Evolutionary conservation across 306 rosid species (phyloP).

Genomic region (Begonia peltatifolia): DNA sequence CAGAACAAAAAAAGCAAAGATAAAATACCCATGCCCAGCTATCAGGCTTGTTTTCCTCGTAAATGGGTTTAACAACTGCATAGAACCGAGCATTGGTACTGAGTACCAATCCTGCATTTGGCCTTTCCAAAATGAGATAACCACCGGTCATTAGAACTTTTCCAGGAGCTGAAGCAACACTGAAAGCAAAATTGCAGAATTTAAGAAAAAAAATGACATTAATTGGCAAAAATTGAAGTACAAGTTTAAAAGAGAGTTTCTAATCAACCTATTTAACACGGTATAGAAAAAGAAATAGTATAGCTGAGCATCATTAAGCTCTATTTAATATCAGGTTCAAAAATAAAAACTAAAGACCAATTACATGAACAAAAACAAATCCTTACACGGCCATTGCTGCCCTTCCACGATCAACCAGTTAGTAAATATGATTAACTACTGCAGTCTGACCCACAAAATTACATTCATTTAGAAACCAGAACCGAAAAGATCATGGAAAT

Average conservation of each 20-base stretch:
- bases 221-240: too few species aligned
- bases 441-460: too few species aligned
- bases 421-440: too few species aligned
- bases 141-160: conserved; percentile 73
- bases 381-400: conserved; percentile 6
- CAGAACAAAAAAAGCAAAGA: conserved; percentile 5
- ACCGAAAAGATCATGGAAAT: too few species aligned
- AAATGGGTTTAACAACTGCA: conserved; percentile 56
- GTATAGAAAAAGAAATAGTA: too few species aligned
- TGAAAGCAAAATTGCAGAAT: conserved; percentile 9
- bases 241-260: too few species aligned
- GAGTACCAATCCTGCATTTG: conserved; percentile 67
- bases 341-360: not conserved
- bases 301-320: too few species aligned
- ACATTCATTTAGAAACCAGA: too few species aligned
- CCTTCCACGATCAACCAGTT: not conserved
- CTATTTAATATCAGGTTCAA: not conserved
- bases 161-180: conserved; percentile 79
- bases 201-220: too few species aligned
- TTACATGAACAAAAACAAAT: not conserved
- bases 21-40: conserved; percentile 63
- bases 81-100: conserved; percentile 75
- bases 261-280: too few species aligned
- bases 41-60: conserved; percentile 32
- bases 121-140: conserved; percentile 63